Evolutionary conservation across 2,329 filamentous ascomycete species (phyloP), one percentile per base, ranked within the genome.

Genomic region (Ophiocordyceps sinensis): DNA sequence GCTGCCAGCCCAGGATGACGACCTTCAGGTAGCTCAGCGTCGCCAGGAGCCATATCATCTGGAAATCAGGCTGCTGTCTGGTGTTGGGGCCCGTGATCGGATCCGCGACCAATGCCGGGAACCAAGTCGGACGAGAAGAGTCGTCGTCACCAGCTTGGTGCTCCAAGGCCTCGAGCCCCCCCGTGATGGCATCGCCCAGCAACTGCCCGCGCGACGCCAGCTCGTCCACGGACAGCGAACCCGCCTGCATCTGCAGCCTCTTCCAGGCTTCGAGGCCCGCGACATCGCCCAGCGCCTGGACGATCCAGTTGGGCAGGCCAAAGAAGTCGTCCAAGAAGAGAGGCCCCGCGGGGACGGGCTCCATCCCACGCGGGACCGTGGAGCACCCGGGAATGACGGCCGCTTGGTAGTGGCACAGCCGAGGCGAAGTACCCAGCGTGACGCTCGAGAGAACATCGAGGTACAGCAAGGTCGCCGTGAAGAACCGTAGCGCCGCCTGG

Each of bases 221-320:
- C 42, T 72, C 63, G 4, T 55, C 50, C 40, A 64, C 56, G 11
- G 68, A 68, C 2, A 77, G 56, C 0, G 60, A 62, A 5, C 67
- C 67, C 5, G 53, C 48, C 37, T 53, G 52, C 38, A 60, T 64
- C 45, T 63, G 63, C 19, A 65, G 55, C 47, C 67, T 66, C 55
- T 77, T 79, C 67, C 70, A 76, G 1, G 66, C 62, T 40, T 73
- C 66, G 7, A 81, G 60, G 1, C 63, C 53, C 13, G 73, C 61
- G 37, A 75, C 67, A 17, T 74, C 66, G 12, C 67, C 68, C 36
- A 81, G 64, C n/a, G 66, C 58, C 37, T 71, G 56, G 37, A 79
- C 48, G 1, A 67, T 66, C 71, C 72, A 75, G 52, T 77, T 79
- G 36, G 72, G 60, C 44, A 73, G 63, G 2, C 76, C 75, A 34